Percentiles rank a stretch among this genome's conserved stretches.
These are phyloP conservation scores for Blastobotrys attinorum DNA, from an alignment of 805 yeast genomes.

Conservation along the genomic window DNA sequence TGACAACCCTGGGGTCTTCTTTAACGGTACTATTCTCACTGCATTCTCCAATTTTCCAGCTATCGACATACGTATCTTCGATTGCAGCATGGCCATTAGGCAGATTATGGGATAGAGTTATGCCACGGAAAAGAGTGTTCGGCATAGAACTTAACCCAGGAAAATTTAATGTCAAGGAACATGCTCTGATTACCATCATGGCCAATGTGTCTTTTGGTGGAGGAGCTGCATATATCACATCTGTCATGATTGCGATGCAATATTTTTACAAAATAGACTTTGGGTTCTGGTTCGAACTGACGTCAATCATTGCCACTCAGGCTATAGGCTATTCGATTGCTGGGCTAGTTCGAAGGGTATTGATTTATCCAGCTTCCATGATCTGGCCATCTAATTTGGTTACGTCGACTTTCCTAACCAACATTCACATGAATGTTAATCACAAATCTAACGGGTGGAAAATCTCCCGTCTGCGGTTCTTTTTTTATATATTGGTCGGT, in stretches of 20 bases:
- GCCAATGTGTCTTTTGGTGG: constrained; percentile 37
- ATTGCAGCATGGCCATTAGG: constrained; percentile 63
- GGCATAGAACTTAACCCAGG: constrained; percentile 47
- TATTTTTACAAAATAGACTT: constrained; percentile 38
- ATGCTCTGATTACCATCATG: constrained; percentile 48
- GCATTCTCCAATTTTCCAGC: constrained; percentile 46
- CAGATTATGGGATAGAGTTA: constrained; percentile 34
- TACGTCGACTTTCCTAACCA: constrained; percentile 47
- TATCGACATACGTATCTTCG: constrained; percentile 49
- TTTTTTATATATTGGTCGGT: constrained; percentile 33
- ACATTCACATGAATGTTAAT: constrained; percentile 42
- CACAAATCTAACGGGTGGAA: constrained; percentile 56
- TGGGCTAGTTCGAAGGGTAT: constrained; percentile 50
- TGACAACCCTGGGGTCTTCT: constrained; percentile 51
- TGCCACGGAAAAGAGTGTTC: constrained; percentile 29
- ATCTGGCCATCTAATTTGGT: constrained; percentile 67
- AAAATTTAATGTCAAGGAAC: constrained; percentile 58
- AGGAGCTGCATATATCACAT: constrained; percentile 49
- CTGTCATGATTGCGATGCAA: constrained; percentile 45
- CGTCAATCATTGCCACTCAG: constrained; percentile 49
- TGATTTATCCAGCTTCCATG: constrained; percentile 58
- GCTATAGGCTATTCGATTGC: constrained; percentile 61
- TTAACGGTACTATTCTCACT: constrained; percentile 52
- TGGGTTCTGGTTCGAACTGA: constrained; percentile 48
- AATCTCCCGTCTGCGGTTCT: constrained; percentile 44